Percentiles rank a stretch among this genome's conserved stretches.
These are phyloP conservation scores for Phalaenopsis hybrid DNA, from an alignment of 116 monocot genomes.

Conservation along the genomic window DNA sequence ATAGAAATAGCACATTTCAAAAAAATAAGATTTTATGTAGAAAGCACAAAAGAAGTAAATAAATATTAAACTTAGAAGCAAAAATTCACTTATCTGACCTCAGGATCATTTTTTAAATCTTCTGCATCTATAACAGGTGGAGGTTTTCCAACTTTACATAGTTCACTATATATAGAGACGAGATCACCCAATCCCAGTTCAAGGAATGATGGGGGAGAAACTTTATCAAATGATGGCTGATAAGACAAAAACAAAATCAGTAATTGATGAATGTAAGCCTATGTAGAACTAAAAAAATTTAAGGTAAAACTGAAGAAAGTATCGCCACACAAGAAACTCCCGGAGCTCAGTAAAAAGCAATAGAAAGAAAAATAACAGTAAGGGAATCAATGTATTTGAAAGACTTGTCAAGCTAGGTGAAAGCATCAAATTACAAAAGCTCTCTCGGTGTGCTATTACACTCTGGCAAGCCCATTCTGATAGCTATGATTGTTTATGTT, in stretches of 20 bases:
- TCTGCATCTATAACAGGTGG: conserved; percentile 92
- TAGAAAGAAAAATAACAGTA: neutral
- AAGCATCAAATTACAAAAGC: neutral
- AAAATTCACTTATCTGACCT: conserved; percentile 31
- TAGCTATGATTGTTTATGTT: neutral
- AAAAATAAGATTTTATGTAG: neutral
- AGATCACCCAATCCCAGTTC: conserved; percentile 72
- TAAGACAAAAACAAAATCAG: conserved; percentile 6
- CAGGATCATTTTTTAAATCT: conserved; percentile 65
- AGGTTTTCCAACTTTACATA: conserved; percentile 66
- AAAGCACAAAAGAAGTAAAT: neutral
- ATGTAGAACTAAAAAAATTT: neutral
- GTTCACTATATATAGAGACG: conserved; percentile 69
- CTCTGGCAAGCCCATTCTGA: neutral
- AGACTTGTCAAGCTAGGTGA: neutral
- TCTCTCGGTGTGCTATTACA: neutral
- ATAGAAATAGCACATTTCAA: neutral
- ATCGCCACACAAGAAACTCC: neutral
- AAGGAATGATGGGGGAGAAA: conserved; percentile 57
- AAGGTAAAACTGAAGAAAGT: neutral
- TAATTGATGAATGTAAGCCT: neutral
- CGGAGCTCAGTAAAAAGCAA: neutral
- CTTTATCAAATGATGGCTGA: conserved; percentile 80
- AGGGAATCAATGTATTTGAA: neutral
- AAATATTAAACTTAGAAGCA: neutral